Conservation (phyloP, 305 asterid species). For the Ilex paraguariensis region DNA sequence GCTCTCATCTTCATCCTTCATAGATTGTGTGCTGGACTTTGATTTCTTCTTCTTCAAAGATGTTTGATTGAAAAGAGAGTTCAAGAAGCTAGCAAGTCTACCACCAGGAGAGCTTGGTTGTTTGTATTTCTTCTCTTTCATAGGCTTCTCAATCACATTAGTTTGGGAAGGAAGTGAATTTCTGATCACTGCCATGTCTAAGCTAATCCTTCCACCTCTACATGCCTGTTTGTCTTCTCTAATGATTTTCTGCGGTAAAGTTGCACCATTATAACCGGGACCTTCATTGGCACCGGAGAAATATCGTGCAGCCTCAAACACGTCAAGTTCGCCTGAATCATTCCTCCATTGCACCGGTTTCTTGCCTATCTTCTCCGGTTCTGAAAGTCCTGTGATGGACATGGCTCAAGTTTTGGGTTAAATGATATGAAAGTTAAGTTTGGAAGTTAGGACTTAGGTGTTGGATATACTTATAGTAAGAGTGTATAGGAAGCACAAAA, state of each 20-base stretch:
- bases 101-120: slow-evolving; percentile 56
- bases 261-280: slow-evolving; percentile 9
- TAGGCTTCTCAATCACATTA: slow-evolving; percentile 27
- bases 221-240: slow-evolving; percentile 17
- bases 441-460: slow-evolving; percentile 10
- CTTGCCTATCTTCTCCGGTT: slow-evolving; percentile 26
- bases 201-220: slow-evolving; percentile 50
- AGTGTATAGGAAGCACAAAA: slow-evolving; percentile 1
- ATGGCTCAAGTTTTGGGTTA: slow-evolving; percentile 9
- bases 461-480: slow-evolving; percentile 4
- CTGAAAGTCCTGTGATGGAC: slow-evolving; percentile 23
- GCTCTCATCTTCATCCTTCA: slow-evolving; percentile 21
- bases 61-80: slow-evolving; percentile 36
- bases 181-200: slow-evolving; percentile 46
- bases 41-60: slow-evolving; percentile 31
- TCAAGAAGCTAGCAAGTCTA: slow-evolving; percentile 35
- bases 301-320: slow-evolving; percentile 80
- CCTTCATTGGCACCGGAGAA: slow-evolving; percentile 50
- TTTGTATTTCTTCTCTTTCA: slow-evolving; percentile 27
- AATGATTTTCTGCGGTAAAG: slow-evolving; percentile 13
- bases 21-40: slow-evolving; percentile 8
- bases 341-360: slow-evolving; percentile 44
- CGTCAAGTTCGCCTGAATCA: slow-evolving; percentile 71
- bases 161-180: slow-evolving; percentile 18
- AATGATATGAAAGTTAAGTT: slow-evolving; percentile 5